Evolutionary conservation across 371 early-diverging fungal species (phyloP).

Genomic region (Saksenaea vasiformis): DNA sequence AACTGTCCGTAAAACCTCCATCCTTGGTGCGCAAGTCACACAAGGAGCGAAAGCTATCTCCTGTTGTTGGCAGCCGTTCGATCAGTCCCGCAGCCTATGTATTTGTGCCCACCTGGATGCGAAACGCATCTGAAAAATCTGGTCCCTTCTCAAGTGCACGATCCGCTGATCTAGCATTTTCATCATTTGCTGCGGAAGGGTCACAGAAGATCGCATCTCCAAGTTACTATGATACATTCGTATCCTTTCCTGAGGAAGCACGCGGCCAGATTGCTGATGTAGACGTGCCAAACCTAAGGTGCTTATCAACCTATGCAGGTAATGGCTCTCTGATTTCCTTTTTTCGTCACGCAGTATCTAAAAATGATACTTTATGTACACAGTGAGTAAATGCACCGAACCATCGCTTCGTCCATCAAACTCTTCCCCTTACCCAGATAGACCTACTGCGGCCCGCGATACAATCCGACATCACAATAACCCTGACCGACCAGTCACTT

Average conservation of each 20-base stretch:
- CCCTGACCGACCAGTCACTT: neutral
- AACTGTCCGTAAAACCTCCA: neutral
- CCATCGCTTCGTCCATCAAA: constrained; percentile 7
- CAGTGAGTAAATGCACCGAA: neutral
- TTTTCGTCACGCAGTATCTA: neutral
- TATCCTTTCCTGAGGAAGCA: neutral
- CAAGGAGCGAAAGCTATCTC: neutral
- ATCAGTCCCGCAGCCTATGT: constrained; percentile 10
- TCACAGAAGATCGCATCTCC: neutral
- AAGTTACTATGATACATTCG: neutral
- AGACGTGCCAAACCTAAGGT: neutral
- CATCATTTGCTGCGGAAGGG: constrained; percentile 14
- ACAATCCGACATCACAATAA: neutral
- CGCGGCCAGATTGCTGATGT: neutral
- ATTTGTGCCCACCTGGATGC: constrained; percentile 17
- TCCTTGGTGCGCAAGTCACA: neutral
- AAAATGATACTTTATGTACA: neutral
- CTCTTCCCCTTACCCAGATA: constrained; percentile 16
- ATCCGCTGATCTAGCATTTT: constrained; percentile 10
- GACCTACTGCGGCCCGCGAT: neutral
- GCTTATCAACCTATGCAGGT: neutral
- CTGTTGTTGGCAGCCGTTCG: neutral
- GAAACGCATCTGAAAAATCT: neutral
- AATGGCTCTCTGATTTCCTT: neutral
- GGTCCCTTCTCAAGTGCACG: neutral